Evolutionary conservation across 768 basidiomycete genomes (phyloP), one percentile per base, ranked within the genome.

Genomic region (Podaxis rugospora): DNA sequence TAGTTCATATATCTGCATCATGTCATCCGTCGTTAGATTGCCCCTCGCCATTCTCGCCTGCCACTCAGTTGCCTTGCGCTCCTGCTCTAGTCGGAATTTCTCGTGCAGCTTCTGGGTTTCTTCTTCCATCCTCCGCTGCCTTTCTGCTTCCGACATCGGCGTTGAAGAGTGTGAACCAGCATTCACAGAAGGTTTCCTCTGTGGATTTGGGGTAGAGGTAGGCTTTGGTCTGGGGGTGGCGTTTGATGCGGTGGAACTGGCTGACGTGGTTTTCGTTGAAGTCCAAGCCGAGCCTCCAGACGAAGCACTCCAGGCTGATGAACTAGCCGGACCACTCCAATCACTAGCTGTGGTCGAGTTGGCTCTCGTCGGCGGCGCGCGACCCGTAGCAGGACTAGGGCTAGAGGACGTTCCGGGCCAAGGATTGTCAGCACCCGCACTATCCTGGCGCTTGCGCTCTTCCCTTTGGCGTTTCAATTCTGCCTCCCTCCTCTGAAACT

Each of bases 81-180:
- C 87, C 69, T 91, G 88, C 69, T 89, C 86, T 61, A 78, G 78
- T 47, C 81, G 82, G 73, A 90, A 91, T 57, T 76, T 77, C 75
- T 90, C 88, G 67, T 87, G 84, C 68, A 88, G 89, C 62, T 80
- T 77, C 50, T 83, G 78, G 28, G 81, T 81, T 32, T 85, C 81
- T 66, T 89, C 86, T 21, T 80, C 84, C 63, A 88, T 85, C 14
- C 83, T 83, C 32, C 86, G 83, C 18, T 79, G 75, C 81, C 87
- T 85, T 55, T 89, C 86, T 4, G 78, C 77, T 63, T 86, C 82
- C 10, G 77, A 65, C 21, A 72, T 36, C 14, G 66, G 62, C 2
- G 68, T 66, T 7, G 69, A 57, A 2, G 72, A 66, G 51, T 64
- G 70, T 3, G 71, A 55, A 4, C 68, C 67, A 16, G 76, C 68